A percentile compares a stretch with the other conserved stretches of the same genome.
Evolutionary conservation across 352 stramenopile genomes (phyloP).

Genomic region (Phytophthora lateralis): DNA sequence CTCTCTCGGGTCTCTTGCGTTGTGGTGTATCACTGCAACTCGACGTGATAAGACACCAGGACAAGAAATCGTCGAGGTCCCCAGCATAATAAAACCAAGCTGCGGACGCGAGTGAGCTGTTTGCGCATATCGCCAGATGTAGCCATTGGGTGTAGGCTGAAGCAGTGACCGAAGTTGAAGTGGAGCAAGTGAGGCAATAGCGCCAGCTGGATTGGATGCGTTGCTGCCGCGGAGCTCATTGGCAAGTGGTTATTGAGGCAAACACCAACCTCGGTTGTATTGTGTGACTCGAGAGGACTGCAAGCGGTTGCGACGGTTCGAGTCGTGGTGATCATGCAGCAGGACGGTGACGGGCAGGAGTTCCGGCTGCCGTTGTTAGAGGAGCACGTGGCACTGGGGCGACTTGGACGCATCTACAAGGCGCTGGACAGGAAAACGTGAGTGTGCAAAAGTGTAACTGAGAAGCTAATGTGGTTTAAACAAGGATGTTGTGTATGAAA

Average conservation of each 20-base stretch:
- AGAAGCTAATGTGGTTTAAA: not conserved
- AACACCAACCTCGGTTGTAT: not conserved
- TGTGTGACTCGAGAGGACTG: not conserved
- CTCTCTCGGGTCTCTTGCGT: conserved; percentile 11
- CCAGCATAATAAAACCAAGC: conserved; percentile 23
- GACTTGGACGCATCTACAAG: conserved; percentile 46
- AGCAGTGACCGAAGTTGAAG: conserved; percentile 21
- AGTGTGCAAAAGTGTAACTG: conserved; percentile 1
- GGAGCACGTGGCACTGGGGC: conserved; percentile 36
- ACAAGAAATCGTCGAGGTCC: conserved; percentile 19
- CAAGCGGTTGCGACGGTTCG: conserved; percentile 21
- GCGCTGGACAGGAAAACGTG: conserved; percentile 40
- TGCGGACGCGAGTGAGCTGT: conserved; percentile 7
- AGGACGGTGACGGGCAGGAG: conserved; percentile 3
- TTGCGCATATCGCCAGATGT: conserved; percentile 25
- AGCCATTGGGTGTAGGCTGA: conserved; percentile 15
- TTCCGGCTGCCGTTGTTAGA: conserved; percentile 27
- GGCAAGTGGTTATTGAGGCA: conserved; percentile 11
- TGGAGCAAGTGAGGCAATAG: not conserved
- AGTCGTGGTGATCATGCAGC: conserved; percentile 21
- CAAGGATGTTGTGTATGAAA: not conserved
- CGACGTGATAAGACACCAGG: conserved; percentile 13
- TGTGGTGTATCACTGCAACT: conserved; percentile 29
- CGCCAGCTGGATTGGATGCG: not conserved
- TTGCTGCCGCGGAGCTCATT: conserved; percentile 9